phyloP scores from a whole-genome alignment of 371 early-diverging fungal genomes.

The Coemansia sp. region DNA sequence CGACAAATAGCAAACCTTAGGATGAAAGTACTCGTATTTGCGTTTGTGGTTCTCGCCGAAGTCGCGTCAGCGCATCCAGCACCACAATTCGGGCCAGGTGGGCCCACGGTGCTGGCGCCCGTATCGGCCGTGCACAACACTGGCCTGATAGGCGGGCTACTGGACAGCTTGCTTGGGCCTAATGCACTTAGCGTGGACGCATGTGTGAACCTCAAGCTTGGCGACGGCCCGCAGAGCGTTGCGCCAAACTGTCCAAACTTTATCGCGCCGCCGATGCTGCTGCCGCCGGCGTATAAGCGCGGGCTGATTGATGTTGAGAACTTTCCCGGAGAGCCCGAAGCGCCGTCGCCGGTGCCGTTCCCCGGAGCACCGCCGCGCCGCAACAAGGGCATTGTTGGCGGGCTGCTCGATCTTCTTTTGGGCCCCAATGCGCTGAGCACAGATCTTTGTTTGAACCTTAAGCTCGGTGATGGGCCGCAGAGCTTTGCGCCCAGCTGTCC shows the following conservation, averaged over 20 bases:
- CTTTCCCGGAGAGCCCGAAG: neutral
- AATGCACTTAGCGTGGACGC: constrained; percentile 38
- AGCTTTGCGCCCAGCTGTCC: constrained; percentile 47
- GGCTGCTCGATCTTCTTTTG: constrained; percentile 33
- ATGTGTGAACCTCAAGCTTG: constrained; percentile 35
- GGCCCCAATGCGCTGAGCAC: constrained; percentile 39
- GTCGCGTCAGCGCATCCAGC: constrained; percentile 29
- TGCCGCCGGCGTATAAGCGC: too few species aligned
- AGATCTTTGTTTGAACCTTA: constrained; percentile 44
- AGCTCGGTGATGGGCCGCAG: constrained; percentile 47
- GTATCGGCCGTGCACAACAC: constrained; percentile 35
- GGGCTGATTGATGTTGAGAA: too few species aligned
- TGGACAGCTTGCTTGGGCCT: constrained; percentile 35
- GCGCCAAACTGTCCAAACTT: too few species aligned
- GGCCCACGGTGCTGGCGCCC: constrained; percentile 19
- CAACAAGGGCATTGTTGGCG: constrained; percentile 46
- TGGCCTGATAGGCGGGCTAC: constrained; percentile 39
- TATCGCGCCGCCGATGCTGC: too few species aligned
- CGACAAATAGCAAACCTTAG: neutral
- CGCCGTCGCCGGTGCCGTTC: constrained; percentile 19
- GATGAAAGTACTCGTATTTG: constrained; percentile 45
- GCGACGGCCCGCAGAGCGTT: too few species aligned
- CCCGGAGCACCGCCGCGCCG: constrained; percentile 30
- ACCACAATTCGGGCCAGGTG: constrained; percentile 10
- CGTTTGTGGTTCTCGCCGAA: constrained; percentile 44